Evolutionary conservation across 2,329 filamentous ascomycete species (phyloP).

Genomic region (Nothophoma quercina): DNA sequence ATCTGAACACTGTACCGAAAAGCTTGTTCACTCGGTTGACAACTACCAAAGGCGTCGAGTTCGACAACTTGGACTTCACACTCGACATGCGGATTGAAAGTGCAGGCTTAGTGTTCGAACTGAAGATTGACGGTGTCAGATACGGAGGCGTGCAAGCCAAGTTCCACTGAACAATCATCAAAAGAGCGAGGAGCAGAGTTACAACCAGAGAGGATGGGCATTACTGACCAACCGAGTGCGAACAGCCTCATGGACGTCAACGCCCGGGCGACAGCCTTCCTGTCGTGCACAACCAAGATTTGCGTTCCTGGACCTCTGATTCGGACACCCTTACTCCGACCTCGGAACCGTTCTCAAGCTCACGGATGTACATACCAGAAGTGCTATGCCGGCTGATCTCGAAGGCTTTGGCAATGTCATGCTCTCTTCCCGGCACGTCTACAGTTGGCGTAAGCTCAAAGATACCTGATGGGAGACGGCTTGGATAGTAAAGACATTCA

Average conservation of each 20-base stretch:
- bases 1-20: conserved; percentile 76
- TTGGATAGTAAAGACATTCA: background rate
- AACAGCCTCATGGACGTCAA: background rate
- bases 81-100: conserved; percentile 85
- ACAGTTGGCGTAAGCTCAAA: background rate
- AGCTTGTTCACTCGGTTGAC: conserved; percentile 77
- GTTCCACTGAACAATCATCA: conserved; percentile 64
- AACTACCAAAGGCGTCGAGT: conserved; percentile 80
- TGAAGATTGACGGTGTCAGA: conserved; percentile 78
- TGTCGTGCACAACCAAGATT: background rate
- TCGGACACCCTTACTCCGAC: background rate
- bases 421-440: background rate
- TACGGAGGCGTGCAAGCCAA: conserved; percentile 81
- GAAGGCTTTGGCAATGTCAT: background rate
- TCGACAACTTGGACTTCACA: conserved; percentile 82
- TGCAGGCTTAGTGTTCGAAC: conserved; percentile 76
- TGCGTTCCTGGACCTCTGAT: background rate
- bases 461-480: background rate
- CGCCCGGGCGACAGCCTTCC: background rate
- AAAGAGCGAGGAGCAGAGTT: no score
- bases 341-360: background rate
- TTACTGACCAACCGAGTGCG: background rate
- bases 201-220: background rate
- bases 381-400: background rate
- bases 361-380: background rate